Base-by-base conservation (phyloP, 441 rosid species). In the Populus trichocarpa region DNA sequence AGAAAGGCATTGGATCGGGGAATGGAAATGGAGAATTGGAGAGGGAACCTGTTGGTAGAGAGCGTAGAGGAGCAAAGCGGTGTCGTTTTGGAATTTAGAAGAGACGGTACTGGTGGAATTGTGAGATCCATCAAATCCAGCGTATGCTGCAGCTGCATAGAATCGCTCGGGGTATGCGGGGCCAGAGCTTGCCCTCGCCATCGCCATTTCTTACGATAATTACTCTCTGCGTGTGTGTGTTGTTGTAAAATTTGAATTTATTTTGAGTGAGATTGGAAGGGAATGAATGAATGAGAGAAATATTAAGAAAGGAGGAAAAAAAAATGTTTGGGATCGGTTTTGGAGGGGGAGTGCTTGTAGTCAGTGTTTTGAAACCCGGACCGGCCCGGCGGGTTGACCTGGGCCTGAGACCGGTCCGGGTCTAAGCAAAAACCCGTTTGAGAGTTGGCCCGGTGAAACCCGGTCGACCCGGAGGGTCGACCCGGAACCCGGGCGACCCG, bases 161-260 rank as follows among this genome's bases (percentile, higher is more conserved):
- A 97, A 97, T 42, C 99, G 90, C 81, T 92, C 97, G 40, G 99
- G 99, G 81, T 93, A 97, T 63, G 99, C 97, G 81, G 93, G 95
- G 85, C 99, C 97, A 77, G 99, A 90, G 89, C 89, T 92, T 74
- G 89, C 93, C 85, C 99, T 90, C 87, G 93, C 89, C 96, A 92
- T 89, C 38, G 97, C 90, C 97, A 89, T 91, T 70, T 79, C 30
- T 25, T n/a, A 22, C 22, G 23, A 42, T 71, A 22, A 46, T 23
- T 2, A 22, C 36, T 53, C 46, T 68, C 12, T 8, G 61, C 20
- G 4, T 18, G 20, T 4, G 1, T 6, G 9, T 22, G 61, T 72
- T 67, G 69, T 38, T 71, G 36, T 11, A 57, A 33, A 13, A 6
- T 33, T 50, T 4, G 46, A 70, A 69, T 10, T 30, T 7, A 23